Conservation (phyloP, 768 basidiomycete genomes). For the Auricularia sp. region DNA sequence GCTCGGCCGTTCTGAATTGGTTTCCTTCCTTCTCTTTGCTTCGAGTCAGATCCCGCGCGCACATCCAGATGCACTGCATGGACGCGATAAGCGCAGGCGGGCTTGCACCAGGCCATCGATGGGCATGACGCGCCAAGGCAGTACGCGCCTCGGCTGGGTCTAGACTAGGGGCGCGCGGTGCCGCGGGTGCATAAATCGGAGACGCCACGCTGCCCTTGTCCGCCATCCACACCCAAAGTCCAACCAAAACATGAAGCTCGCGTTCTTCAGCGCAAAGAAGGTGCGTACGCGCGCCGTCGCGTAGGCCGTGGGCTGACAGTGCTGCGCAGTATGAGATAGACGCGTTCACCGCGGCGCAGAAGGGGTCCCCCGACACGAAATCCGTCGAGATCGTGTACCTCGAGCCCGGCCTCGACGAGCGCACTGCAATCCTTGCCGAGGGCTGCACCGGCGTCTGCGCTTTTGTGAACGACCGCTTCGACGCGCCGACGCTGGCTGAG, state of each 20-base stretch:
- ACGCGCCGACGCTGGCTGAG: constrained; percentile 7
- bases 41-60: no score
- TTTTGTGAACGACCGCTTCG: constrained; percentile 12
- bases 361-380: not conserved
- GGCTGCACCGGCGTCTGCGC: constrained; percentile 11
- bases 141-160: no score
- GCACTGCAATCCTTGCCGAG: constrained; percentile 7
- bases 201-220: no score
- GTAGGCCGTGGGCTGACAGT: not conserved
- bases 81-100: no score
- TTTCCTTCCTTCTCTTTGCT: no score
- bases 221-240: not conserved
- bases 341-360: constrained; percentile 5
- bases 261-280: constrained; percentile 12
- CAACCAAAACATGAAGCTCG: constrained; percentile 7
- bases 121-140: no score
- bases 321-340: constrained; percentile 9
- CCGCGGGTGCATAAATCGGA: no score
- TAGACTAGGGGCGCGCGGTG: no score
- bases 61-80: no score
- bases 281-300: not conserved
- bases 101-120: no score
- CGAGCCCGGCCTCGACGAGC: constrained; percentile 5
- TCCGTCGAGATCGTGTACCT: constrained; percentile 8
- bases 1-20: no score